Evolutionary conservation across 495 filamentous ascomycete genomes (phyloP), one percentile per base, ranked within the genome.

Genomic region (Podospora comata): DNA sequence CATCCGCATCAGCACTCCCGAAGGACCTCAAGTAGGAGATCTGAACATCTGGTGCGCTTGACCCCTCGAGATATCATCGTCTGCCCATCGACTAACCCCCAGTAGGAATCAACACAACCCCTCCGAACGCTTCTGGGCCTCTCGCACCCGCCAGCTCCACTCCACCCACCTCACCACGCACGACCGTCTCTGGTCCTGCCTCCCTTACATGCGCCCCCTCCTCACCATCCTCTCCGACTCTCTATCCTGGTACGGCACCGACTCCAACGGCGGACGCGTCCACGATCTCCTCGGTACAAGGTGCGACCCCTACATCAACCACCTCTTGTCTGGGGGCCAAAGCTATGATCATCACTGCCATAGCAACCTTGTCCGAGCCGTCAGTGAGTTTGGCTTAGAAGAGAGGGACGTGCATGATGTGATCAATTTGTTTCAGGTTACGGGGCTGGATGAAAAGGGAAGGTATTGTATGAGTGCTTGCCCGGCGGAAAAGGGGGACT

Each of bases 321-420:
- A 85, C 64, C 82, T 94, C 68, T 85, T 93, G 68, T 88, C 84
- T n/a, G 87, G 86, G 1, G 84, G 86, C 66, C 82, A 81, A 7
- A 28, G 30, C 5, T 93, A 90, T 71, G 90, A 94, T 71, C 93
- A 86, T 76, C 90, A 94, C 73, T 94, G 91, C 77, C 91, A 92
- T 73, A 92, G 89, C 20, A 95, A 95, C 70, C 84, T 95, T 20
- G 88, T 86, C 5, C 86, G 91, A 2, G 88, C 91, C 0, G 84
- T 93, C 30, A 72, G 88, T 1, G 88, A 87, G 0, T 88, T 84
- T 73, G 90, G 89, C 0, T 71, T 93, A 62, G 85, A 82, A 11
- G 91, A 94, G 75, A 78, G 84, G 57, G 90, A 93, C 78, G 86
- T 93, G 13, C 91, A 93, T 70, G 90, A 94, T 78, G 90, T 94